Percentiles rank a stretch among this genome's conserved stretches.
Conservation (phyloP, 2,329 filamentous ascomycete genomes). For the Aspergillus sp. region DNA sequence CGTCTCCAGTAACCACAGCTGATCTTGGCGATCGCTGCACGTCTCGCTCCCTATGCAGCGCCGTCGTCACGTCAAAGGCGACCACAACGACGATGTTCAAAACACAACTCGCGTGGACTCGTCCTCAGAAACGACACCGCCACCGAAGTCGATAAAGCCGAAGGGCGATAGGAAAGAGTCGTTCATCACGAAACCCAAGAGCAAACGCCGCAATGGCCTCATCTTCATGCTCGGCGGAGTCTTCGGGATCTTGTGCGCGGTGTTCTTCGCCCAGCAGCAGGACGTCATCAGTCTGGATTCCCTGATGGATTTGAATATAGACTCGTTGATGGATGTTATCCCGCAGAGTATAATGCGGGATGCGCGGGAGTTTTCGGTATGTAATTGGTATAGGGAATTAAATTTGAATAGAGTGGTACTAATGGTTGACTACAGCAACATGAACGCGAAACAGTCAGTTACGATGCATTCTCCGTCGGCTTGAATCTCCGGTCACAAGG, state of each 20-base stretch:
- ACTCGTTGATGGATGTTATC: conserved; percentile 81
- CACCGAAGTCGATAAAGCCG: background rate
- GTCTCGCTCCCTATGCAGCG: conserved; percentile 35
- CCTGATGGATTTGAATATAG: conserved; percentile 70
- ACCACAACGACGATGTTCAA: conserved; percentile 25
- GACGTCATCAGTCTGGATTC: conserved; percentile 85
- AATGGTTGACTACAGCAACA: conserved; percentile 56
- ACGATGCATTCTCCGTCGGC: conserved; percentile 92
- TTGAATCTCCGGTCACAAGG: conserved; percentile 79
- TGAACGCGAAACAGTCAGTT: conserved; percentile 83
- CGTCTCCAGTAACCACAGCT: background rate
- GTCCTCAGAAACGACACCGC: conserved; percentile 9
- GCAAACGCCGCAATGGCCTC: conserved; percentile 74
- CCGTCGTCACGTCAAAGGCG: conserved; percentile 42
- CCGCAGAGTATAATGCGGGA: conserved; percentile 84
- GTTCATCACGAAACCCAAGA: conserved; percentile 41
- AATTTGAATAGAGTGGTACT: background rate
- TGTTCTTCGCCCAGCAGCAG: conserved; percentile 85
- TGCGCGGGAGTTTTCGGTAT: conserved; percentile 78
- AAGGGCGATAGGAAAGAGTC: conserved; percentile 16
- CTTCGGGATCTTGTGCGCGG: conserved; percentile 84
- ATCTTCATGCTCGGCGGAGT: conserved; percentile 86
- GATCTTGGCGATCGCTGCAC: conserved; percentile 6
- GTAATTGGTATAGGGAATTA: conserved; percentile 24
- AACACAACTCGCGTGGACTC: conserved; percentile 19